Base-by-base conservation (phyloP, 208 protist species). In the Eutreptiella sp. region DNA sequence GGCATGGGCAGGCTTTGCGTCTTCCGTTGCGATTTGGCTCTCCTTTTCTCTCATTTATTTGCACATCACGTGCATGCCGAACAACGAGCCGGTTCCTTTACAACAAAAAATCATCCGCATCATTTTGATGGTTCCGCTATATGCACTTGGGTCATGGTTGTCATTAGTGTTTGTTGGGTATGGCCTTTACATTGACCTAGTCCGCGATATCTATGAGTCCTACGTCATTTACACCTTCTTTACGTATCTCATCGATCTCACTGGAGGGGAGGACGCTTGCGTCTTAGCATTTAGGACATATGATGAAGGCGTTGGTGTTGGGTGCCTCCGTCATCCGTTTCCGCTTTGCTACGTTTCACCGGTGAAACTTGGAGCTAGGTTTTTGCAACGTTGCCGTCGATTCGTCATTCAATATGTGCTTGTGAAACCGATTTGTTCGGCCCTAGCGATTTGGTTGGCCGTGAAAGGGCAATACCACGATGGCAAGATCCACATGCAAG, bases 161-260 rank as follows among this genome's bases (percentile, higher is more conserved):
- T 79, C 69, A 46, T 72, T 89, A 14, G 53, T 87, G 4, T 79
- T 68, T 21, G 81, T 80, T 16, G 66, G 55, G 41, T 78, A 63
- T 4, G 77, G 84, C 7, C 79, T 83, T 61, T 94, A 94, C 63
- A 76, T 94, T 38, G 89, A 92, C 47, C 55, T 92, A 0, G 72
- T 92, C 36, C 82, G 88, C 3, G 87, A 93, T 61, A 76, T 78
- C 9, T 93, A 93, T 72, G 87, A 95, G 65, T 89, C 85, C 68
- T 95, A 94, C 68, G 89, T 80, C 45, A 84, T 95, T 46, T 95
- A 95, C 72, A 77, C 81, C 68, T 95, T 95, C 68, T 89, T 95
- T 62, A 79, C 83, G 53, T 74, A 94, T 14, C 91, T 95, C 80
- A 79, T 93, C 23, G 87, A 81, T 26, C 81, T 90, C 19, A 84